These are phyloP conservation scores for Scutellaria baicalensis DNA, from an alignment of 257 asterid species.

Conservation along the genomic window DNA sequence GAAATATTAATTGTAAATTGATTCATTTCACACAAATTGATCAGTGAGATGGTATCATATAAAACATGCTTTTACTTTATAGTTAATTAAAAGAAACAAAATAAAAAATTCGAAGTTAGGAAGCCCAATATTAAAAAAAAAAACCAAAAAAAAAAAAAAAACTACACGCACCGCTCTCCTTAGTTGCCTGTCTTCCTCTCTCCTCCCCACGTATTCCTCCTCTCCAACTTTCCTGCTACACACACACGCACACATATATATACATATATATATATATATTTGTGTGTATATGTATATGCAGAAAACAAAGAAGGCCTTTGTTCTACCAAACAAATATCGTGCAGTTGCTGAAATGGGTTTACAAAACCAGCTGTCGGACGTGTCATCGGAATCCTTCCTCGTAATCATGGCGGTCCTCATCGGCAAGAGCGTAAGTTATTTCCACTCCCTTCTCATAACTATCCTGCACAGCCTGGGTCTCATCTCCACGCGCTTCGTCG, in stretches of 20 bases:
- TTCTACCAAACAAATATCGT: neutral
- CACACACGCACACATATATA: neutral
- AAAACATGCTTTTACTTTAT: too few species aligned
- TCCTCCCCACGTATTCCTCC: constrained; percentile 14
- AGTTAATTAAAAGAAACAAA: too few species aligned
- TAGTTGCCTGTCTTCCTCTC: constrained; percentile 19
- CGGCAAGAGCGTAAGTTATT: constrained; percentile 39
- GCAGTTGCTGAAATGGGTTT: constrained; percentile 43
- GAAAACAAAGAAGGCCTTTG: neutral
- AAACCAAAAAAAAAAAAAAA: too few species aligned
- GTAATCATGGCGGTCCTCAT: constrained; percentile 36
- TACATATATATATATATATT: too few species aligned
- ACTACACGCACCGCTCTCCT: neutral
- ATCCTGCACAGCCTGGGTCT: constrained; percentile 33
- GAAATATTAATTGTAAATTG: too few species aligned
- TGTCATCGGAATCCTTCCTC: constrained; percentile 57
- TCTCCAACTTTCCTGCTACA: neutral
- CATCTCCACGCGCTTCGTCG: constrained; percentile 6
- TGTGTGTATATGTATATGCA: neutral
- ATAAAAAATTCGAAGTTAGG: neutral
- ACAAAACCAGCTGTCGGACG: constrained; percentile 59
- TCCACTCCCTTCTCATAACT: constrained; percentile 38
- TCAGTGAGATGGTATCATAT: too few species aligned
- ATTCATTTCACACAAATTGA: too few species aligned
- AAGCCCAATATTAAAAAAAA: too few species aligned